Base-by-base conservation (phyloP, 441 rosid genomes). In the Isatis lusitanica region DNA sequence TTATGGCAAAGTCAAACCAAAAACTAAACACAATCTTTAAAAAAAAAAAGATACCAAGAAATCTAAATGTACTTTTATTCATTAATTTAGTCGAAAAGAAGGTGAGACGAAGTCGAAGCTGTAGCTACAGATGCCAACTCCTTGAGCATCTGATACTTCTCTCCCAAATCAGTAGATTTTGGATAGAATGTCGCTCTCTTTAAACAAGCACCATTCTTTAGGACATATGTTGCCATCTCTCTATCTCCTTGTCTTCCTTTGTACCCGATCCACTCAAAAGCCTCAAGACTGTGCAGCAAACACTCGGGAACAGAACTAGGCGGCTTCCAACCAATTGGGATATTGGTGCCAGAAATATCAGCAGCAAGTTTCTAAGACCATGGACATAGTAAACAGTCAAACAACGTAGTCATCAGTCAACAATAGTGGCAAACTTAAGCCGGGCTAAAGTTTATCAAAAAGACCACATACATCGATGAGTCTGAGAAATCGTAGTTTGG, bases 261-360 rank as follows among this genome's bases (percentile, higher is more conserved):
- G 42, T 71, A 71, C 0, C 68, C 35, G 0, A 0, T 26, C 68
- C 68, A 71, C 62, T 11, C 35, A 40, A 71, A 71, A 16, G 61
- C 33, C 35, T 71, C 75, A 17, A 62, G 68, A 62, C 53, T 50
- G 9, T 6, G 33, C 43, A 39, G 33, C 12, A 50, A 61, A 62
- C 75, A 61, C 52, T 30, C 5, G 0, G 75, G 75, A 31, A 62
- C 62, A 71, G 35, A 71, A 51, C 53, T 62, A 11, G 68, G 53
- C 12, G 1, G 44, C 42, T 71, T 51, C 68, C 75, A 71, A n/a
- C 43, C 31, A 62, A 1, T 0, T 5, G 59, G 67, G 60, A 2
- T 4, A 39, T 48, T 38, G 2, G 9, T 26, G 7, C 24, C 24
- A 56, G 4, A 11, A 8, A 5, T 0, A 59, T 4, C 1, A 9